Conservation (phyloP, 192 early-diverging fungal genomes). For the Jimgerdemannia flammicorona region DNA sequence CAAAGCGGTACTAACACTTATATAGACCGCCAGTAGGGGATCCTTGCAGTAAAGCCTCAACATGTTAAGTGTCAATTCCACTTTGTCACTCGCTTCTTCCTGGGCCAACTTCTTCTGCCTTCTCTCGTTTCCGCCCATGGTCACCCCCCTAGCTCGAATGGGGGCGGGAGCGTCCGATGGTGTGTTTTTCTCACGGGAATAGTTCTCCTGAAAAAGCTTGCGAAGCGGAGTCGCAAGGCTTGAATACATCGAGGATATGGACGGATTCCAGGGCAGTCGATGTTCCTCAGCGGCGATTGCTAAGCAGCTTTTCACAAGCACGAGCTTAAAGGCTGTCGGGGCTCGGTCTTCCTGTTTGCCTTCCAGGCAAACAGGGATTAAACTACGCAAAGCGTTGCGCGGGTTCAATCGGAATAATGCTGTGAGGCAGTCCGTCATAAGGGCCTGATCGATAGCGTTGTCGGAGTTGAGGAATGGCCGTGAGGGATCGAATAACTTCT, state of each 20-base stretch:
- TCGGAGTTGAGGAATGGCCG: slow-evolving; percentile 29
- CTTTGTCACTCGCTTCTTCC: slow-evolving; percentile 62
- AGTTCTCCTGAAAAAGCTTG: slow-evolving; percentile 57
- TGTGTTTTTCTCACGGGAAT: slow-evolving; percentile 31
- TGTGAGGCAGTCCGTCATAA: slow-evolving; percentile 70
- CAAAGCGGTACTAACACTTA: slow-evolving; percentile 30
- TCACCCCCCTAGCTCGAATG: slow-evolving; percentile 25
- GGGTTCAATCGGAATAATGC: slow-evolving; percentile 79
- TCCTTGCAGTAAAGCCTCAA: slow-evolving; percentile 72
- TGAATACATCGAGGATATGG: slow-evolving; percentile 47
- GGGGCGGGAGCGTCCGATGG: slow-evolving; percentile 7
- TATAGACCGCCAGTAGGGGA: slow-evolving; percentile 71
- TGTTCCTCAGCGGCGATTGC: slow-evolving; percentile 64
- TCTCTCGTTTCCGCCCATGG: slow-evolving; percentile 33
- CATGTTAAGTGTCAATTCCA: slow-evolving; percentile 76
- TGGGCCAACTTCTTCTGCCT: slow-evolving; percentile 41
- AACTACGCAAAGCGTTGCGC: slow-evolving; percentile 62
- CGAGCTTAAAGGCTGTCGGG: slow-evolving; percentile 74
- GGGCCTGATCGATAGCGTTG: slow-evolving; percentile 52
- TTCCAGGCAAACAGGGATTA: slow-evolving; percentile 64
- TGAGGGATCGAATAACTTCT: slow-evolving; percentile 61
- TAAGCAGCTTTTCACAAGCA: slow-evolving; percentile 74
- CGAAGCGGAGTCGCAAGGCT: slow-evolving; percentile 59
- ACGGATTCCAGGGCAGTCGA: slow-evolving; percentile 68
- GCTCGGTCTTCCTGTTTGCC: slow-evolving; percentile 57